These are phyloP conservation scores for Persicaria tinctoria DNA, from an alignment of 148 eudicot genomes.

Conservation along the genomic window DNA sequence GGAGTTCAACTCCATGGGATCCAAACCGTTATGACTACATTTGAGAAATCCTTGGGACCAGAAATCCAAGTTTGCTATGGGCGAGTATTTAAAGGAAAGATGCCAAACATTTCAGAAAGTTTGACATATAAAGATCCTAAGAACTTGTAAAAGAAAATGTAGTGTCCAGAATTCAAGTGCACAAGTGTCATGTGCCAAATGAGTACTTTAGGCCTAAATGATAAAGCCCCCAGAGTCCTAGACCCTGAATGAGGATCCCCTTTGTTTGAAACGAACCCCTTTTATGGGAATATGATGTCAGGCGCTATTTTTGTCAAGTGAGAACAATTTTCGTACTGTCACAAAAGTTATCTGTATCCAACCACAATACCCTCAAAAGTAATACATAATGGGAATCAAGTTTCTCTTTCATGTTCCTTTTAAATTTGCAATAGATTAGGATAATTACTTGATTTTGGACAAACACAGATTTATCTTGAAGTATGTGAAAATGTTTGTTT, in stretches of 20 bases:
- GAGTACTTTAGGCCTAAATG: no score
- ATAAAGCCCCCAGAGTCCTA: no score
- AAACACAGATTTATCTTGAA: neutral
- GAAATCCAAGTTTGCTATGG: neutral
- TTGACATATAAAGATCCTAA: neutral
- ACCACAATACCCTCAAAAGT: neutral
- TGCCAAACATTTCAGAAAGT: neutral
- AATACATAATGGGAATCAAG: neutral
- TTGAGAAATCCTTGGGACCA: neutral
- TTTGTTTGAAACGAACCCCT: no score
- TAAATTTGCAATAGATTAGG: neutral
- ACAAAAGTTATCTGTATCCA: neutral
- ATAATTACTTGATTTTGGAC: neutral
- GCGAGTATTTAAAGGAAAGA: neutral
- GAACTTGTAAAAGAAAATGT: neutral
- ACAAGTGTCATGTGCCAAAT: neutral
- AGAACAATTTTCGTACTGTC: no score
- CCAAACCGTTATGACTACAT: neutral
- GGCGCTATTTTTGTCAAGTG: no score
- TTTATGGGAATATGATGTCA: no score
- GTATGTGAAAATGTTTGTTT: neutral
- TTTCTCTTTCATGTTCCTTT: neutral
- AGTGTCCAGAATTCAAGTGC: neutral
- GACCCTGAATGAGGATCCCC: no score
- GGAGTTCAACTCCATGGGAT: no score